These are phyloP conservation scores for Coelastrella sp. DNA, from an alignment of 139 green algal genomes.

Conservation along the genomic window DNA sequence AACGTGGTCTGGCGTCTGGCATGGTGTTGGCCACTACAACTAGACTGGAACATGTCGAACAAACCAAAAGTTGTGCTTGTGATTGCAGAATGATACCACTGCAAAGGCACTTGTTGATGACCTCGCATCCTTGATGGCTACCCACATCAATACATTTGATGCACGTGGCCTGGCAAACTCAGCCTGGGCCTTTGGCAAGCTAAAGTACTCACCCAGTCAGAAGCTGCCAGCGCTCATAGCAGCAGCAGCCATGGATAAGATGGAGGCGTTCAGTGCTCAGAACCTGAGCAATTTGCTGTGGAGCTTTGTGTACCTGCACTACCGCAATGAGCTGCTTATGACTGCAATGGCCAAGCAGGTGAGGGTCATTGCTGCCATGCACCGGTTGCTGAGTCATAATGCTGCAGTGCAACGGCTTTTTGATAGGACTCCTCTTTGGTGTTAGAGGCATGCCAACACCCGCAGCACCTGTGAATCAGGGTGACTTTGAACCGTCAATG, in stretches of 20 bases:
- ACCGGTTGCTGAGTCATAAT: too few relatives aligned
- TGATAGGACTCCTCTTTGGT: too few relatives aligned
- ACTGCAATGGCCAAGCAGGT: constrained; percentile 47
- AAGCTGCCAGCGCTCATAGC: constrained; percentile 59
- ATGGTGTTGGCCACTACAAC: not conserved
- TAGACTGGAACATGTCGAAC: not conserved
- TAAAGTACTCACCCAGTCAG: constrained; percentile 58
- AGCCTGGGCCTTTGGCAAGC: constrained; percentile 70
- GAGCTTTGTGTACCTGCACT: constrained; percentile 74
- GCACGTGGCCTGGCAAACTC: constrained; percentile 69
- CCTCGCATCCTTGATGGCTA: constrained; percentile 52
- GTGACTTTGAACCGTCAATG: too few relatives aligned
- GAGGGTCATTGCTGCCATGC: not conserved
- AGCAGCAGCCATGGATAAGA: constrained; percentile 44
- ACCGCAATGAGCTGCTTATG: constrained; percentile 62
- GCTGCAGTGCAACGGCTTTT: too few relatives aligned
- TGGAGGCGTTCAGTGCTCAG: constrained; percentile 60
- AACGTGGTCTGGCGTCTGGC: not conserved
- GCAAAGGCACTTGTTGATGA: constrained; percentile 54
- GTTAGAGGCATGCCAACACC: too few relatives aligned
- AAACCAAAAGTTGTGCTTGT: not conserved
- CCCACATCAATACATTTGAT: constrained; percentile 61
- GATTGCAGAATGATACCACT: constrained; percentile 51
- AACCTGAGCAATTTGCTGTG: constrained; percentile 72
- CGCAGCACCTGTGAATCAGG: too few relatives aligned